Evolutionary conservation across 2,329 filamentous ascomycete genomes (phyloP).

Genomic region (Fusarium marasasianum): DNA sequence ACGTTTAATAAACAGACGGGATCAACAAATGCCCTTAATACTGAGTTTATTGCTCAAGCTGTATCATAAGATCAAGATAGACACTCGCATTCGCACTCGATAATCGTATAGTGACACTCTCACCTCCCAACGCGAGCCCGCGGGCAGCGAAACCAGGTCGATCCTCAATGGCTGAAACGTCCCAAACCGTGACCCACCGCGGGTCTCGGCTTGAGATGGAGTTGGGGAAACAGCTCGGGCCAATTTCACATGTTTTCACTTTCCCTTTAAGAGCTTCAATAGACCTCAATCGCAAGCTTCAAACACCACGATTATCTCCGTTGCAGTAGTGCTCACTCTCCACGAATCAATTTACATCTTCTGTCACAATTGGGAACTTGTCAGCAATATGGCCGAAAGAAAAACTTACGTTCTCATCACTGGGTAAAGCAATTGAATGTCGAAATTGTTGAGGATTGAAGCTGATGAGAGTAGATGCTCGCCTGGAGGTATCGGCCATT

Average conservation of each 20-base stretch:
- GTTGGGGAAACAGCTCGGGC: not conserved
- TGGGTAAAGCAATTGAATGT: constrained; percentile 13
- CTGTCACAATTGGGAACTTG: not conserved
- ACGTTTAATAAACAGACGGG: fast-evolving
- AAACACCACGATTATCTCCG: not conserved
- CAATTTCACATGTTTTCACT: constrained; percentile 6
- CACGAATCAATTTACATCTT: not conserved
- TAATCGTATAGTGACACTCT: not conserved
- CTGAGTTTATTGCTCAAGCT: fast-evolving
- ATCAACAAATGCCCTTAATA: not conserved
- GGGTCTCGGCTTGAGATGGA: not conserved
- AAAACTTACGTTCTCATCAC: constrained; percentile 46
- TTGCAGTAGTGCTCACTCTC: not conserved
- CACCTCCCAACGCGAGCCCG: not conserved
- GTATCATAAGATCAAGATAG: not conserved
- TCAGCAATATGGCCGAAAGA: constrained; percentile 28
- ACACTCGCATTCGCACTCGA: not conserved
- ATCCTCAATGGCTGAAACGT: not conserved
- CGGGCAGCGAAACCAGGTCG: not conserved
- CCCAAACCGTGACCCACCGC: not conserved
- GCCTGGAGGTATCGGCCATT: constrained; percentile 67
- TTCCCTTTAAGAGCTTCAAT: not conserved
- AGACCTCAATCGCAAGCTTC: not conserved
- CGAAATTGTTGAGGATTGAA: not conserved
- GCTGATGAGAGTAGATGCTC: constrained; percentile 57